Base-by-base conservation (phyloP, 805 yeast species). In the Yarrowia yakushimensis region DNA sequence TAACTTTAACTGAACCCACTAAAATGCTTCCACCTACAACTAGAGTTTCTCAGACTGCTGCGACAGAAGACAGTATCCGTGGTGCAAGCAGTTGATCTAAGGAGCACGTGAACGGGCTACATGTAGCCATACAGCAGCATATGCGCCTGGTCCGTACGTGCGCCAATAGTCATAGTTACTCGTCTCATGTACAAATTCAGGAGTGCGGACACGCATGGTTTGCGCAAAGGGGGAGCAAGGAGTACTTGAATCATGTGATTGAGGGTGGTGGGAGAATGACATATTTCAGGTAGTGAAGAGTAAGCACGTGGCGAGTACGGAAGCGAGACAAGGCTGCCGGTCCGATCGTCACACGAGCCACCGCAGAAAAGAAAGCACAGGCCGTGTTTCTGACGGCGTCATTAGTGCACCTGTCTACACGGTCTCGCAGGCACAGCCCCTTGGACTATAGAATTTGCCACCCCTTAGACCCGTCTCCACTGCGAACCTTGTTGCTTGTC, bases 191-290 rank as follows among this genome's bases (percentile, higher is more conserved):
- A 31, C 54, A 46, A 31, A 20, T 46, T 46, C 55, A 48, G 55
- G 55, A 48, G 55, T 48, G 54, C 54, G 31, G 54, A 48, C 7
- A 15, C 39, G 55, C 55, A 48, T 48, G 55, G 55, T 48, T 48
- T 48, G 55, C 55, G 55, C 55, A 48, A 48, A 48, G 55, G 55
- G 55, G 30, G 52, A 48, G 31, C 55, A 48, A 48, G 55, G 55
- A 48, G 55, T 48, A 48, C 55, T 3, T 22, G 15, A 15, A 48
- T 48, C 55, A 48, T 48, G 55, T 48, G 55, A 48, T 48, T 46
- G 54, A 45, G 52, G 50, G 52, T 45, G 52, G 25, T 45, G 52
- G 52, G 52, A 45, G 52, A 45, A 45, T 45, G 52, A 45, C 52
- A 45, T 45, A 45, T 28, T 45, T 45, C 36, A 45, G 52, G 52